phyloP scores from a whole-genome alignment of 2,329 filamentous ascomycete species.

The Reticulascus tulasneorum region DNA sequence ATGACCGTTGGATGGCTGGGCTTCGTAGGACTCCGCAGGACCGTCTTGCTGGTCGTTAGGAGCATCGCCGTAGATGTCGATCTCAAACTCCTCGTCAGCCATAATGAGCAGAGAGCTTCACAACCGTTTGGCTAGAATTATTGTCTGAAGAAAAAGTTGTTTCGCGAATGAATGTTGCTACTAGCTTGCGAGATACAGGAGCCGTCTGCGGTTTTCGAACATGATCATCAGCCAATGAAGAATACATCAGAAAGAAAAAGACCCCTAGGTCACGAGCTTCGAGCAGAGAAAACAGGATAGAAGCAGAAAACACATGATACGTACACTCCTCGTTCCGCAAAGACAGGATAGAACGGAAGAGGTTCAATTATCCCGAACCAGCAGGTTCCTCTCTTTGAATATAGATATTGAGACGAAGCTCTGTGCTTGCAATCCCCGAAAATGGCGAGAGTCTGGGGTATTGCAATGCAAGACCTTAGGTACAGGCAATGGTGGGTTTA shows the following conservation, averaged over 20 bases:
- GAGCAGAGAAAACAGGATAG: constrained; percentile 28
- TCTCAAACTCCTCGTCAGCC: constrained; percentile 69
- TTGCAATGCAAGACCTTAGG: constrained; percentile 16
- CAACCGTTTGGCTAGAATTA: no score
- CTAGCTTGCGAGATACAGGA: constrained; percentile 32
- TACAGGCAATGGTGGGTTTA: constrained; percentile 14
- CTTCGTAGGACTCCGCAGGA: constrained; percentile 32
- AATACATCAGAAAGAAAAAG: constrained; percentile 19
- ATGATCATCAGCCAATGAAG: constrained; percentile 13
- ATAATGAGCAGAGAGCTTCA: constrained; percentile 34
- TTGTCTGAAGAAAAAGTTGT: neutral
- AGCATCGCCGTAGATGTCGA: constrained; percentile 66
- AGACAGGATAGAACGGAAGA: constrained; percentile 14
- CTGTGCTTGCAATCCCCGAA: constrained; percentile 49
- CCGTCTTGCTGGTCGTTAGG: constrained; percentile 35
- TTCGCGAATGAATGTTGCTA: constrained; percentile 12
- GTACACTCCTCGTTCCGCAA: constrained; percentile 46
- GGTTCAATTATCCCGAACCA: constrained; percentile 13
- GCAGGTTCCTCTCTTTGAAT: constrained; percentile 11
- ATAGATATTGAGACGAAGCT: constrained; percentile 57
- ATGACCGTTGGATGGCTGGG: constrained; percentile 16
- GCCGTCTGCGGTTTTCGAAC: constrained; percentile 27
- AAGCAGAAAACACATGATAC: constrained; percentile 41
- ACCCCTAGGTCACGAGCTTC: no score
- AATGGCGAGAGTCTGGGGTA: constrained; percentile 7